Base-by-base conservation (phyloP, 305 asterid genomes). In the Ajuga reptans region DNA sequence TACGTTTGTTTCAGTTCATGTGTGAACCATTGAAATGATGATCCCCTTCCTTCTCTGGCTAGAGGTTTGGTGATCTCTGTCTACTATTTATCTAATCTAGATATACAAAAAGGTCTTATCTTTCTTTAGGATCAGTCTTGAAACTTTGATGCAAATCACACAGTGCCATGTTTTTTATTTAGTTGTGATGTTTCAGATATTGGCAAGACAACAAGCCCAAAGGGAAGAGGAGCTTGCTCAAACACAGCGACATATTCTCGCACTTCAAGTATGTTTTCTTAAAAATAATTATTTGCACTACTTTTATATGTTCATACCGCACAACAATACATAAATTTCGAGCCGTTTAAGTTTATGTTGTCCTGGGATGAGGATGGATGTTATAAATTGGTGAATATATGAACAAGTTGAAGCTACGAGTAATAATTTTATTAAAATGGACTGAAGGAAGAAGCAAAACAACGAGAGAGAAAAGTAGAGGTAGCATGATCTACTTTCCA, bases 121-220 rank as follows among this genome's bases (percentile, higher is more conserved):
- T 60, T 55, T 46, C 63, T 34, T 75, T 31, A 31, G 34, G 60
- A 34, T 47, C 53, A 29, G 68, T 42, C 61, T 54, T 70, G 65
- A 72, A 68, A 56, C 12, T 39, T 60, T 70, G 52, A 43, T 17
- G 3, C 65, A 55, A 34, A 64, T 53, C 52, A 54, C 43, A 8
- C 29, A 33, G 60, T 66, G 17, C 7, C 66, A 34, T 24, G 77
- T 53, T 65, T 72, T 60, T 52, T 8, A 69, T 71, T 76, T 60
- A 34, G 56, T 66, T 68, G 64, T 66, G 67, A 50, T 62, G 37
- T 74, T 75, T 79, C 89, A 93, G 99, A 84, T 91, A 73, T 87
- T 94, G 89, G 99, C 97, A 39, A 89, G 99, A 74, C 99, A 94
- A 75, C 99, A 94, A 83, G 99, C 99, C 71, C 99, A 94, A 82